Conservation (phyloP, 345 rosid species). For the Zanthoxylum bungeanum region DNA sequence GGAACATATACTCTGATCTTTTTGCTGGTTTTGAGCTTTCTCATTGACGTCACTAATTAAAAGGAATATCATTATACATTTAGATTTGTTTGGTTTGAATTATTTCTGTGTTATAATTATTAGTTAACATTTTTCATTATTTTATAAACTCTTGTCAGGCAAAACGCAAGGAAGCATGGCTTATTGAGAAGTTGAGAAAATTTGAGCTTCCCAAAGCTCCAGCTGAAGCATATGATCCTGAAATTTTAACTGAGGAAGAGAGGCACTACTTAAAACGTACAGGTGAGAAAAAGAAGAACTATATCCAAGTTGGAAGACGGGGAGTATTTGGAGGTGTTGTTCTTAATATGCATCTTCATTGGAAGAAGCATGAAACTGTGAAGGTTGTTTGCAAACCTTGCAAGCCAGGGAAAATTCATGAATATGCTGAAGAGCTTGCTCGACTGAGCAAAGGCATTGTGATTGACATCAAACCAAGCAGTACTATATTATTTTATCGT, state of each 20-base stretch:
- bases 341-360: constrained; percentile 93
- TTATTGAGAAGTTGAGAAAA: constrained; percentile 85
- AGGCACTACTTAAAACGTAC: constrained; percentile 86
- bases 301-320: constrained; percentile 80
- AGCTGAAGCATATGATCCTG: constrained; percentile 69
- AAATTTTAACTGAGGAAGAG: constrained; percentile 87
- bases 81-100: neutral
- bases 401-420: constrained; percentile 73
- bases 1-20: neutral
- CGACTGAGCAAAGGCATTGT: constrained; percentile 80
- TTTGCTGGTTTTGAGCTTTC: neutral
- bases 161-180: constrained; percentile 84
- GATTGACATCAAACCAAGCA: constrained; percentile 74
- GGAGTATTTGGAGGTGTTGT: constrained; percentile 98
- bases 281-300: constrained; percentile 86
- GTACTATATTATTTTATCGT: constrained; percentile 67
- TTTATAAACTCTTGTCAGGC: constrained; percentile 41
- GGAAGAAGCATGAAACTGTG: constrained; percentile 96
- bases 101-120: neutral
- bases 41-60: neutral
- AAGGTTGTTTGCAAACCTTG: constrained; percentile 90
- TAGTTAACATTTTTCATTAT: neutral
- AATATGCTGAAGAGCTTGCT: constrained; percentile 80
- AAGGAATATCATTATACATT: neutral
- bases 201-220: constrained; percentile 57